Evolutionary conservation across 805 yeast species (phyloP), one percentile per base, ranked within the genome.

Genomic region (Saturnispora mendoncae): DNA sequence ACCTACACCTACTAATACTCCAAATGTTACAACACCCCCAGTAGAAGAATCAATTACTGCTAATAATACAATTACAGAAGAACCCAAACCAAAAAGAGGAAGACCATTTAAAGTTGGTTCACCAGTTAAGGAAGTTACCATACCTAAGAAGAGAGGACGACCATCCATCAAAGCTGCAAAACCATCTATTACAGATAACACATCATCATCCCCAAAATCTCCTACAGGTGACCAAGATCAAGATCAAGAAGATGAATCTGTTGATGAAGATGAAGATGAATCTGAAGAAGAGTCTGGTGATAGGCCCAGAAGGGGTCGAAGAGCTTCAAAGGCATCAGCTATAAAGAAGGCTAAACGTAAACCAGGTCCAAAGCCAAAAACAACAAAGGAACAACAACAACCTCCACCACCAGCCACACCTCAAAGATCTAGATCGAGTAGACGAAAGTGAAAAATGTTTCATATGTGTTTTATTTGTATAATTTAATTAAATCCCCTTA

Each of bases 391-490:
- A n/a, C n/a, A n/a, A n/a, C n/a, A n/a, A n/a, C n/a, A n/a, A n/a
- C n/a, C n/a, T n/a, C n/a, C n/a, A n/a, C n/a, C n/a, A n/a, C n/a
- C n/a, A n/a, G 10, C 26, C 26, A 29, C 32, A 8, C 32, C 32
- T 29, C 6, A 7, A 6, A 13, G 6, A 6, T 7, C 18, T 25
- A 4, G 29, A 17, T 5, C 23, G 30, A 13, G 36, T 23, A 3
- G 7, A 17, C 19, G 15, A 4, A 15, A 33, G 5, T 23, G 38
- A 36, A 20, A 42, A 33, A 29, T 37, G 17, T 3, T 10, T 15
- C 9, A 43, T 39, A 23, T 41, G 36, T 23, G 46, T 43, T 4
- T 35, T 14, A 20, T 39, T 39, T 32, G 45, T 41, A 33, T 45
- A 46, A 27, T 41, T 36, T 12, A 34, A 39, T 13, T 37, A n/a